Base-by-base conservation (phyloP, 2,329 filamentous ascomycete species). In the Pseudogymnoascus sp. region DNA sequence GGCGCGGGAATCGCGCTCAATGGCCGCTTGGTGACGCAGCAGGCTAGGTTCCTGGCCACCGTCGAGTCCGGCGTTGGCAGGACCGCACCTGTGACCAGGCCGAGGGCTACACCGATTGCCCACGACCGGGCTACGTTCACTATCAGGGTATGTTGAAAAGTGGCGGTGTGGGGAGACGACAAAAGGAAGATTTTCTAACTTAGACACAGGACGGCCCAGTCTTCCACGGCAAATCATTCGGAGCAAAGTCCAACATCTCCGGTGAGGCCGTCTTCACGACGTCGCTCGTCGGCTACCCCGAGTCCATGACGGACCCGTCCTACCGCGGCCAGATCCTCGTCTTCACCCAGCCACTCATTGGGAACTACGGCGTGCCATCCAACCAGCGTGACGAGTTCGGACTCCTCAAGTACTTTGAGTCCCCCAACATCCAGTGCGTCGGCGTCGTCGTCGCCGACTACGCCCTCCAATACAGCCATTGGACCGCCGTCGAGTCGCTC, bases 261-360 rank as follows among this genome's bases (percentile, higher is more conserved):
- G 95, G 95, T 70, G 95, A 99, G 81, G 95, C 95, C 53, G 95
- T 97, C 76, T 99, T 99, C 82, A 97, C 95, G 67, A 97, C 95
- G 65, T 97, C 93, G 23, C 87, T 97, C 63, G 95, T 99, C 65
- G 95, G 95, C 72, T 99, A 99, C 77, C 95, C 95, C 70, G 95
- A 99, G 82, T 97, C 89, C 59, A 87, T 93, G 83, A 93, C 90
- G 72, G 90, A 93, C 72, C 90, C 90, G 62, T 93, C 90, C 19
- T 93, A 93, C 80, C 88, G 89, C 69, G 90, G 95, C 69, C 95
- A 99, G 81, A 97, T 99, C 70, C 83, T 99, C 71, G 93, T 97
- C 77, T 97, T 97, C 82, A 99, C 95, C 69, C 93, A 97, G 77
- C 95, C 95, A 37, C 81, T 99, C 70, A 97, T 99, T 73, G 95